Base-by-base conservation (phyloP, 495 filamentous ascomycete genomes). In the Xylaria telfairii region DNA sequence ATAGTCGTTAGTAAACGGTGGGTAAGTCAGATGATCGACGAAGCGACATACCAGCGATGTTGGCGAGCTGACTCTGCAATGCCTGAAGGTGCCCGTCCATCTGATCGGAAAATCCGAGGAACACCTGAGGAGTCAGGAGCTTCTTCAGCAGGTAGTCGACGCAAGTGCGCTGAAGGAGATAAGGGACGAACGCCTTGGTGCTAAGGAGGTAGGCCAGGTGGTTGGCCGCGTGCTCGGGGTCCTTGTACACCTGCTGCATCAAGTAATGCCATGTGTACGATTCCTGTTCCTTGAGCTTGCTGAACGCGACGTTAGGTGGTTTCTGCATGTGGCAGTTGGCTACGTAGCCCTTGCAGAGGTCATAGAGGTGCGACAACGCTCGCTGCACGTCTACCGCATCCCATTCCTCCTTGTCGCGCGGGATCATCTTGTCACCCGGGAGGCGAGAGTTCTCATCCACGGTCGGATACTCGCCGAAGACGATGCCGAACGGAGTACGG, bases 261-360 rank as follows among this genome's bases (percentile, higher is more conserved):
- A 71, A 34, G 34, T 66, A 71, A 12, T 71, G 53, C 62, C 63
- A 71, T 8, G 69, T 71, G 51, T 62, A 57, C 9, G 63, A 41
- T 26, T 71, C 69, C 42, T 71, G 69, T 26, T 67, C 69, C 54
- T 57, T 32, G 8, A 71, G 69, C 63, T 71, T 60, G 28, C 26
- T 41, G 54, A 61, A 71, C 0, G 62, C 37, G 24, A 71, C 69
- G 12, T 61, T 53, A 42, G 69, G 64, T 4, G 62, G 39, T 8
- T n/a, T 28, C 5, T 62, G 39, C 44, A 66, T 41, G 21, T 67
- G 63, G 17, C 54, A 60, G 46, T 67, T 71, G 26, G 69, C 63
- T 3, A 71, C 69, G 41, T 71, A 71, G 41, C 62, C 62, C 64
- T 67, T 71, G 62, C 53, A 67, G 34, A 71, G 53, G 34, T 71